Conservation (phyloP, 805 yeast genomes). For the Citeromyces nyonsensis region DNA sequence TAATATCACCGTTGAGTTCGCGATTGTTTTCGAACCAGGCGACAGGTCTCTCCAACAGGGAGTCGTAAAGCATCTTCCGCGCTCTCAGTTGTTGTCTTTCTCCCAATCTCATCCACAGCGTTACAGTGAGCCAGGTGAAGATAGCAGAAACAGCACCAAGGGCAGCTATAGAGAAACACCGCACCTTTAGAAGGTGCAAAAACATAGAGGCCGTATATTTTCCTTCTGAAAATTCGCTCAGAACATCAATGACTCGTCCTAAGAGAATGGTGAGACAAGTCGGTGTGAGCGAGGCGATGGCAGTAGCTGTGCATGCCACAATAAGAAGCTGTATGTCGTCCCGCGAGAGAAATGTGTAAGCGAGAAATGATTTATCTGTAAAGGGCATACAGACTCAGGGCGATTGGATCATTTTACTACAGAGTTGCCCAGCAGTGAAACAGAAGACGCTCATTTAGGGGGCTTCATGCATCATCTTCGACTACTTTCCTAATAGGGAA, state of each 20-base stretch:
- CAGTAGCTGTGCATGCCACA: conserved; percentile 14
- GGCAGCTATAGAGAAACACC: conserved; percentile 20
- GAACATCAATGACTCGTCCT: conserved; percentile 42
- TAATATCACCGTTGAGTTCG: conserved; percentile 44
- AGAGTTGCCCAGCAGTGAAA: too few species aligned
- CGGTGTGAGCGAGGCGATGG: conserved; percentile 37
- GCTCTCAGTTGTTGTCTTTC: conserved; percentile 52
- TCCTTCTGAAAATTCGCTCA: conserved; percentile 17
- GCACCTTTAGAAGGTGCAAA: conserved; percentile 17
- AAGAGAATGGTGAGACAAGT: conserved; percentile 49
- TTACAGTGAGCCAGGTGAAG: conserved; percentile 35
- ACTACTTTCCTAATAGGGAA: too few species aligned
- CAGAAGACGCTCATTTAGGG: too few species aligned
- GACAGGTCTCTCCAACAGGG: conserved; percentile 28
- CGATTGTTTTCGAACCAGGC: conserved; percentile 50
- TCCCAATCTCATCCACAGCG: conserved; percentile 55
- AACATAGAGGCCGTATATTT: conserved; percentile 15
- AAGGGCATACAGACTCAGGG: too few species aligned
- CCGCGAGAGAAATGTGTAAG: conserved; percentile 10
- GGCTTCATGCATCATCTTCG: too few species aligned
- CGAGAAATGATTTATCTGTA: too few species aligned
- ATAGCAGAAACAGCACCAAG: conserved; percentile 30
- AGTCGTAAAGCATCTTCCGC: conserved; percentile 25
- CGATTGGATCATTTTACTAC: too few species aligned
- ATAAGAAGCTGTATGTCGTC: conserved; percentile 10